These are phyloP conservation scores for Voacanga thouarsii DNA, from an alignment of 257 asterid genomes.

Conservation along the genomic window DNA sequence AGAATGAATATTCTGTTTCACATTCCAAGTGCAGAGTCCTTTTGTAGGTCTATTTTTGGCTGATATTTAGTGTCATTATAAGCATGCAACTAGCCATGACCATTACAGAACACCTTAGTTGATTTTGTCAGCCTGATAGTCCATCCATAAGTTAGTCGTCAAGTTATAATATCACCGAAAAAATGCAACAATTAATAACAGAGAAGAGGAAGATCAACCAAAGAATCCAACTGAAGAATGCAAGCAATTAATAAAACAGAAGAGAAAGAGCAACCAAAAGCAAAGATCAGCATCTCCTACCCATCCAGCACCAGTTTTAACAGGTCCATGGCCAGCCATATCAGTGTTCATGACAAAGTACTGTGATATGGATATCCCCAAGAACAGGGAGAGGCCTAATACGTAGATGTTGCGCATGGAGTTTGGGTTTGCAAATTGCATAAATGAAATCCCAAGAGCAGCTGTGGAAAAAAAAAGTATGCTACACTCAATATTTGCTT, in stretches of 20 bases:
- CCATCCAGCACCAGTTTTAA: conserved; percentile 88
- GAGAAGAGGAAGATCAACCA: neutral
- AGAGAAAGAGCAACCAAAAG: neutral
- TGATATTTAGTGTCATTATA: too few relatives aligned
- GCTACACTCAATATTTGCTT: neutral
- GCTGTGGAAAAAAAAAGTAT: conserved; percentile 47
- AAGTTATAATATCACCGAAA: neutral
- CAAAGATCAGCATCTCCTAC: conserved; percentile 33
- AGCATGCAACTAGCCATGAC: too few relatives aligned
- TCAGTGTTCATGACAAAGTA: conserved; percentile 74
- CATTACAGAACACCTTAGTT: too few relatives aligned
- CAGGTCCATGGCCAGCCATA: conserved; percentile 78
- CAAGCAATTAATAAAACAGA: neutral
- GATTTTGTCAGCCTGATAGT: neutral
- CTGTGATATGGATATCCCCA: conserved; percentile 86
- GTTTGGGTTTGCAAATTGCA: conserved; percentile 84
- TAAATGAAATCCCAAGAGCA: conserved; percentile 78
- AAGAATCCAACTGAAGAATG: too few relatives aligned
- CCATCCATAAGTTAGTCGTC: neutral
- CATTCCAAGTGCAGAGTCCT: neutral
- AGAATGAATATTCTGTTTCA: neutral
- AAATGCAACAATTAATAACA: neutral
- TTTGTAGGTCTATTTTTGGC: too few relatives aligned
- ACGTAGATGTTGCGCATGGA: conserved; percentile 88
- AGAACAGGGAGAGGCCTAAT: conserved; percentile 68